phyloP scores from a whole-genome alignment of 1,284 basidiomycete species.

The Cutaneotrichosporon sp. region DNA sequence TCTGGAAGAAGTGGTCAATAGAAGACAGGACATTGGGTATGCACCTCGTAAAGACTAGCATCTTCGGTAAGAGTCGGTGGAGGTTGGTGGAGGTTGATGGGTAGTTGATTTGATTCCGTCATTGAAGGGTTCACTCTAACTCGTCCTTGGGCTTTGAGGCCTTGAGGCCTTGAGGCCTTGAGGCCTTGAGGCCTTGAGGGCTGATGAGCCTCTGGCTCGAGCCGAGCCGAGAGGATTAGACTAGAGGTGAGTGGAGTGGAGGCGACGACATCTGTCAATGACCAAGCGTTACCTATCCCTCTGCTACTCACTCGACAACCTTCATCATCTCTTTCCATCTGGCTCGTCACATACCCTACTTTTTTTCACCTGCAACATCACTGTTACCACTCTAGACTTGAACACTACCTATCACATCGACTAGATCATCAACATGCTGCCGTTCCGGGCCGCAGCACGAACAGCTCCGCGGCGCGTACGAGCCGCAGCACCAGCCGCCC shows the following conservation, averaged over 20 bases:
- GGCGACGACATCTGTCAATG: conserved; percentile 5
- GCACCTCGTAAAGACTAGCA: conserved; percentile 10
- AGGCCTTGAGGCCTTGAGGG: no score
- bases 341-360: background rate
- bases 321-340: background rate
- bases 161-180: no score
- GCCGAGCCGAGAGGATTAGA: no score
- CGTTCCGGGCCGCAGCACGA: conserved; percentile 31
- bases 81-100: conserved; percentile 4
- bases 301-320: background rate
- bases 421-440: conserved; percentile 28
- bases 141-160: background rate
- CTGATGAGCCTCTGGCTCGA: background rate
- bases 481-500: conserved; percentile 2
- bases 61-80: conserved; percentile 1
- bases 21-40: conserved; percentile 2
- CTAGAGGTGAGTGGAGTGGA: background rate
- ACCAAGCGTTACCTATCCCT: conserved; percentile 10
- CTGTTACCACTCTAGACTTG: background rate
- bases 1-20: conserved; percentile 3
- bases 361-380: conserved; percentile 1
- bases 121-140: background rate
- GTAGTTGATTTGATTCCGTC: background rate
- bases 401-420: background rate
- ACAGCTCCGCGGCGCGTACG: conserved; percentile 17